Conservation (phyloP, 768 basidiomycete genomes). For the Leccinum uliginosum region DNA sequence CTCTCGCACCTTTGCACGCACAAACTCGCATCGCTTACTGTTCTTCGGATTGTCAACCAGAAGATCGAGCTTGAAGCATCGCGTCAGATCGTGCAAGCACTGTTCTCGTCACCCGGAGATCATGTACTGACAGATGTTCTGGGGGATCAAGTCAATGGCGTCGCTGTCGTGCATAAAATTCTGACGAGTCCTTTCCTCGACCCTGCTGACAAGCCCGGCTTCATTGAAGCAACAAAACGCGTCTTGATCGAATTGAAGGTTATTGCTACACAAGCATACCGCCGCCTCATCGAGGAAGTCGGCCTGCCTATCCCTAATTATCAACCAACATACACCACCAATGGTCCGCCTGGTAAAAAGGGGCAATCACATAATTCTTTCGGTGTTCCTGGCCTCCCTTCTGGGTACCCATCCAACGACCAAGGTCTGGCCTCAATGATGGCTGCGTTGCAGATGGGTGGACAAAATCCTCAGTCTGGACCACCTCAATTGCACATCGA, state of each 20-base stretch:
- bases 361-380: constrained; percentile 48
- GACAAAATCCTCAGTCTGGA: constrained; percentile 78
- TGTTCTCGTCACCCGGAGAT: constrained; percentile 88
- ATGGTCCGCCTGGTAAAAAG: constrained; percentile 60
- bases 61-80: constrained; percentile 90
- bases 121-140: constrained; percentile 92
- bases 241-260: constrained; percentile 91
- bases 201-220: constrained; percentile 57
- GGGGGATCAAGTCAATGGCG: constrained; percentile 94
- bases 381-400: constrained; percentile 71
- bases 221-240: constrained; percentile 84
- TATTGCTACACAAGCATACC: constrained; percentile 91
- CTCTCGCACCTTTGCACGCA: constrained; percentile 96
- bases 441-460: constrained; percentile 89
- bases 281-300: constrained; percentile 90
- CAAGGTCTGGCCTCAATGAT: constrained; percentile 90
- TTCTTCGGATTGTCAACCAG: constrained; percentile 95
- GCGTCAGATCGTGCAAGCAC: constrained; percentile 76
- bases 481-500: constrained; percentile 73
- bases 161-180: constrained; percentile 90
- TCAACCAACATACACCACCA: constrained; percentile 69
- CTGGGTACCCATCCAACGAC: constrained; percentile 77
- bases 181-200: constrained; percentile 84
- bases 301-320: constrained; percentile 87
- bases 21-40: constrained; percentile 92